Conservation (phyloP, 371 early-diverging fungal genomes). For the Mortierella sp. region DNA sequence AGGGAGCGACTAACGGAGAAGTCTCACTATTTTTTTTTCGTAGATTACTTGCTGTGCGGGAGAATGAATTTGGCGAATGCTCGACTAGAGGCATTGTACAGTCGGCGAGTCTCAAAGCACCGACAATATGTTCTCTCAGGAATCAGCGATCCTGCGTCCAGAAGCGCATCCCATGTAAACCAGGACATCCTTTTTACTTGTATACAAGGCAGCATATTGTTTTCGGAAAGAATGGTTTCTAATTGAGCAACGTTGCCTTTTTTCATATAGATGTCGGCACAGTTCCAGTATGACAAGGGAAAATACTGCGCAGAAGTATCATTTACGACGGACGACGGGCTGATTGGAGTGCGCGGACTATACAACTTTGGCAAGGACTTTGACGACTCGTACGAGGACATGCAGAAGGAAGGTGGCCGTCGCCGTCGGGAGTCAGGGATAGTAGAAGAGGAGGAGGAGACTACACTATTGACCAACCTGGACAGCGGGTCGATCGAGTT, state of each 20-base stretch:
- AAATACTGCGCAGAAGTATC: conserved; percentile 85
- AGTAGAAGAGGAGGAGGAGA: conserved; percentile 16
- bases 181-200: not conserved
- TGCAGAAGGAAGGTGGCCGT: conserved; percentile 37
- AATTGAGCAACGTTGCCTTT: not conserved
- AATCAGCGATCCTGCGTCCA: conserved; percentile 68
- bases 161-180: conserved; percentile 69
- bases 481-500: conserved; percentile 19
- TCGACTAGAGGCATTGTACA: conserved; percentile 82
- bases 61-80: conserved; percentile 85
- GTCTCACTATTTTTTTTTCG: not conserved
- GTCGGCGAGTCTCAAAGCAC: conserved; percentile 69
- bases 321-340: conserved; percentile 80
- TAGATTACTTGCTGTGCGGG: conserved; percentile 78
- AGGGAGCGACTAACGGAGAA: not conserved
- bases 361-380: conserved; percentile 76
- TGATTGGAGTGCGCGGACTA: conserved; percentile 83
- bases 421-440: conserved; percentile 16
- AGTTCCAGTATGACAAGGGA: conserved; percentile 78
- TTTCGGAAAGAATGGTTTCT: not conserved
- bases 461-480: conserved; percentile 14
- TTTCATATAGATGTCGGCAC: conserved; percentile 71
- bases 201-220: not conserved
- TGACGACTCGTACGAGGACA: conserved; percentile 37
- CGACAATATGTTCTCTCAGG: conserved; percentile 80